Percentiles rank a stretch among this genome's conserved stretches.
Evolutionary conservation across 1,139 yeast genomes (phyloP).

Genomic region (Nadsonia starkeyi-henricii): DNA sequence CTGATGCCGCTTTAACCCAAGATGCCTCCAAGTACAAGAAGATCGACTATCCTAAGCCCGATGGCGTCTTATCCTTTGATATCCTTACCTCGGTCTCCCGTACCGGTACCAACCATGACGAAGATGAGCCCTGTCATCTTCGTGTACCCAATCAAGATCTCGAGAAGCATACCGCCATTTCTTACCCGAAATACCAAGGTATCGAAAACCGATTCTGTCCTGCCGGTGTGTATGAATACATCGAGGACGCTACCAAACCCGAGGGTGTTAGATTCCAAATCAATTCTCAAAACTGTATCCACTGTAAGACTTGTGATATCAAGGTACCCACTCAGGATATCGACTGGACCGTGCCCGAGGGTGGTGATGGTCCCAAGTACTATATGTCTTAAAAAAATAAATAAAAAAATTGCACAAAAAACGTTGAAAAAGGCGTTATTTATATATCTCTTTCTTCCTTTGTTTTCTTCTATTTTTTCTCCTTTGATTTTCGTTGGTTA

Average conservation of each 20-base stretch:
- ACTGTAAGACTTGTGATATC: slow-evolving; percentile 95
- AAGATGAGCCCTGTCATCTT: slow-evolving; percentile 82
- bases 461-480: too few relatives aligned
- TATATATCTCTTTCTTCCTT: too few relatives aligned
- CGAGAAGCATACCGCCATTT: slow-evolving; percentile 46
- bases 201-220: slow-evolving; percentile 90
- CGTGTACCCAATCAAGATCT: slow-evolving; percentile 59
- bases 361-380: slow-evolving; percentile 96
- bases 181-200: slow-evolving; percentile 71
- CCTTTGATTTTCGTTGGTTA: too few relatives aligned
- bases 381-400: slow-evolving; percentile 40
- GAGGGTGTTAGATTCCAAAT: slow-evolving; percentile 75
- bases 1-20: slow-evolving; percentile 62
- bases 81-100: slow-evolving; percentile 83
- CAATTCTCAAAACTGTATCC: slow-evolving; percentile 92
- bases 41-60: slow-evolving; percentile 88
- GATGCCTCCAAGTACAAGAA: slow-evolving; percentile 51
- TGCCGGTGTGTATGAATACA: slow-evolving; percentile 93
- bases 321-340: slow-evolving; percentile 92
- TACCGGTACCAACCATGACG: slow-evolving; percentile 93
- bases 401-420: too few relatives aligned
- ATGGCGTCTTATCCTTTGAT: slow-evolving; percentile 79
- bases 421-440: too few relatives aligned
- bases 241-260: slow-evolving; percentile 45
- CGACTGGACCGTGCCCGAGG: slow-evolving; percentile 92